These are phyloP conservation scores for Naegleria lovaniensis DNA, from an alignment of 208 protist species.

Conservation along the genomic window DNA sequence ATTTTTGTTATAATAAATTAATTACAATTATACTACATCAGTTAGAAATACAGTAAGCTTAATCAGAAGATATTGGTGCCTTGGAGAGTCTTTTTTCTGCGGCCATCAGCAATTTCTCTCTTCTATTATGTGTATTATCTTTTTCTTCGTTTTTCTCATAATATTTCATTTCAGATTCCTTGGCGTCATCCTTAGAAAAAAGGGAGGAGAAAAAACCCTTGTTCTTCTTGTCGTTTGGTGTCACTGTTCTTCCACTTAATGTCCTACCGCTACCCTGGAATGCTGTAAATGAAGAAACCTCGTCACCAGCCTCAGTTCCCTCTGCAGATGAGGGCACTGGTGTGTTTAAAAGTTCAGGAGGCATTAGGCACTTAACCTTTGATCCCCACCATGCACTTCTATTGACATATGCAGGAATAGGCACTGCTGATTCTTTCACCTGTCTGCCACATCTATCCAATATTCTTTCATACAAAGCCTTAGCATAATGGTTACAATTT, in stretches of 20 bases:
- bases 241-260: not conserved
- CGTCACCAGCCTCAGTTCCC: not conserved
- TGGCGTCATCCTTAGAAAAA: not conserved
- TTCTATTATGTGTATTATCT: not conserved
- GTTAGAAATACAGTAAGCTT: too few relatives aligned
- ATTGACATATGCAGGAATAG: not conserved
- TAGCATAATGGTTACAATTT: slow-evolving; percentile 18
- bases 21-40: too few relatives aligned
- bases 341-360: not conserved
- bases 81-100: not conserved
- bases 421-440: not conserved
- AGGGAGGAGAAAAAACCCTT: not conserved
- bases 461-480: not conserved
- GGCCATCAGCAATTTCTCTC: not conserved
- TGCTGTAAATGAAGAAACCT: not conserved
- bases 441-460: not conserved
- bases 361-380: not conserved
- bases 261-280: not conserved
- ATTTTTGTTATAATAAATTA: too few relatives aligned
- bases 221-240: not conserved
- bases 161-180: not conserved
- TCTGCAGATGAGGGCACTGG: not conserved
- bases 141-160: not conserved
- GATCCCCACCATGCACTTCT: not conserved
- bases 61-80: too few relatives aligned